phyloP scores from a whole-genome alignment of 768 basidiomycete species.

The Boletus vinaceobasis region DNA sequence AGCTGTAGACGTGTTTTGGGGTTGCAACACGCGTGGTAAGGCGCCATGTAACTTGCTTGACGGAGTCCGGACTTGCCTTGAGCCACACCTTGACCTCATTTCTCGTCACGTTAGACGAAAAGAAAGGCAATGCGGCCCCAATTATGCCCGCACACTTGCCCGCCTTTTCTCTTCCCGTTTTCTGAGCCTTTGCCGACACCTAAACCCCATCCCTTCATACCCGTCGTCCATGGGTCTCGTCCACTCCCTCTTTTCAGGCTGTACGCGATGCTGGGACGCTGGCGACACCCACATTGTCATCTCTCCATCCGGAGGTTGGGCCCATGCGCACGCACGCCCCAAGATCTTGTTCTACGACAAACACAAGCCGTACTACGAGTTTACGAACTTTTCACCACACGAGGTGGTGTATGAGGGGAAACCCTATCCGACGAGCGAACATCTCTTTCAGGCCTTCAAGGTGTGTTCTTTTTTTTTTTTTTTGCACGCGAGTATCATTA shows the following conservation, averaged over 20 bases:
- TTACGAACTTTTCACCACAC: conserved; percentile 71
- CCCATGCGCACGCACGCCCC: conserved; percentile 23
- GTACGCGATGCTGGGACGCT: conserved; percentile 25
- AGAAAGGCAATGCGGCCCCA: neutral
- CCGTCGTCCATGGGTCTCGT: conserved; percentile 16
- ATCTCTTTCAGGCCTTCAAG: conserved; percentile 76
- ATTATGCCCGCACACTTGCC: conserved; percentile 12
- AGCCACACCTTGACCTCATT: conserved; percentile 11
- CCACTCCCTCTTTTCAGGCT: conserved; percentile 14
- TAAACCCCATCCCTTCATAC: neutral
- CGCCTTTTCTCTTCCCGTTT: neutral
- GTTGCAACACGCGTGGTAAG: too few species aligned
- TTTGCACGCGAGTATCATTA: neutral
- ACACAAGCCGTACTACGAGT: conserved; percentile 62
- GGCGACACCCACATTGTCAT: conserved; percentile 29
- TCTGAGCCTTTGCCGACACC: neutral
- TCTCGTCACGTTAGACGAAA: neutral
- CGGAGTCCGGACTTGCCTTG: neutral
- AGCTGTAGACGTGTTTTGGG: too few species aligned
- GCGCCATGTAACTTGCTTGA: too few species aligned
- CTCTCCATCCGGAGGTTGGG: conserved; percentile 22
- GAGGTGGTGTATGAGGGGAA: conserved; percentile 62
- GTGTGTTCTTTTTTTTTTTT: conserved; percentile 28
- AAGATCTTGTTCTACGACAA: conserved; percentile 62
- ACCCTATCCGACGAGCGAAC: conserved; percentile 71